phyloP scores from a whole-genome alignment of 345 rosid genomes.

The Salix koriyanagi region DNA sequence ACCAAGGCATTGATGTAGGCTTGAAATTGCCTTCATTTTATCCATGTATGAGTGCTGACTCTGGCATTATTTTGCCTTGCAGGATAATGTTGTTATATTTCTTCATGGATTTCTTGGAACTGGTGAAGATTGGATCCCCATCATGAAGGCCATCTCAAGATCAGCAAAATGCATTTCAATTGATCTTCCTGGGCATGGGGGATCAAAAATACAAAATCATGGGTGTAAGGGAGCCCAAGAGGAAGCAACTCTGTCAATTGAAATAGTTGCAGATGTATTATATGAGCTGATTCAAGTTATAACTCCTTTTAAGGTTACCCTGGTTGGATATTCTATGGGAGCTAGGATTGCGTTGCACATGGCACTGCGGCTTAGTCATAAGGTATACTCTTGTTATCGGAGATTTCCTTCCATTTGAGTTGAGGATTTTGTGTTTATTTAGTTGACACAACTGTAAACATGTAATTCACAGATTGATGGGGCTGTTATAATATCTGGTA shows the following conservation, averaged over 20 bases:
- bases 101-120: conserved; percentile 94
- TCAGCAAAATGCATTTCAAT: conserved; percentile 76
- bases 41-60: background rate
- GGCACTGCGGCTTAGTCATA: conserved; percentile 55
- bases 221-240: conserved; percentile 21
- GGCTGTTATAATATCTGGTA: conserved; percentile 77
- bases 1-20: background rate
- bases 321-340: conserved; percentile 93
- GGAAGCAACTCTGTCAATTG: conserved; percentile 49
- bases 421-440: background rate
- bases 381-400: conserved; percentile 37
- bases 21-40: background rate
- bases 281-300: conserved; percentile 43
- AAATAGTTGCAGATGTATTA: conserved; percentile 42
- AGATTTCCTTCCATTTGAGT: background rate
- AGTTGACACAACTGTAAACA: conserved; percentile 9
- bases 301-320: conserved; percentile 50
- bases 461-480: conserved; percentile 50
- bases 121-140: conserved; percentile 82
- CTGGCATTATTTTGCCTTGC: conserved; percentile 15
- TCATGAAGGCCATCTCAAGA: conserved; percentile 73
- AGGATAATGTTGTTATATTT: conserved; percentile 59
- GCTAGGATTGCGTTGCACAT: conserved; percentile 82
- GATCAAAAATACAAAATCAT: conserved; percentile 40
- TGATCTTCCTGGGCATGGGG: conserved; percentile 92